phyloP scores from a whole-genome alignment of 1,284 basidiomycete species.

The Leccinum huronense region DNA sequence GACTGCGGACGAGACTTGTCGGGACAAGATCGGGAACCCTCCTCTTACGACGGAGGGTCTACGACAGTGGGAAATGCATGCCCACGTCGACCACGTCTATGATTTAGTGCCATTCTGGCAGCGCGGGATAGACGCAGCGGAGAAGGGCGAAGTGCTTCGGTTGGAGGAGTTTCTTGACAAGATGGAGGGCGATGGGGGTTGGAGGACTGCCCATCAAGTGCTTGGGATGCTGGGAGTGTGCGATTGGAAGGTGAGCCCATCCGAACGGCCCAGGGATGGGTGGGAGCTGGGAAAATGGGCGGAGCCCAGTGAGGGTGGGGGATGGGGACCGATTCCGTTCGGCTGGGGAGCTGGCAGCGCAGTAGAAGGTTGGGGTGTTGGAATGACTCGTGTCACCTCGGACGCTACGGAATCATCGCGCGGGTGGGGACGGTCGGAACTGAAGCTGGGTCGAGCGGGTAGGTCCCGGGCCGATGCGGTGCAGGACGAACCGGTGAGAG shows the following conservation, averaged over 20 bases:
- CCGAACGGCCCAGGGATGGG: constrained; percentile 8
- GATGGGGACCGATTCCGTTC: not conserved
- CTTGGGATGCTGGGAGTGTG: constrained; percentile 25
- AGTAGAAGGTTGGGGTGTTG: constrained; percentile 19
- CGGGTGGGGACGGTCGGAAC: constrained; percentile 20
- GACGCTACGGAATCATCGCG: constrained; percentile 26
- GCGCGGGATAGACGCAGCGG: constrained; percentile 50
- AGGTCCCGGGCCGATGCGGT: not conserved
- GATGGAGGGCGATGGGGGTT: constrained; percentile 35
- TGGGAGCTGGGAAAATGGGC: constrained; percentile 15
- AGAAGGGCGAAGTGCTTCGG: constrained; percentile 45
- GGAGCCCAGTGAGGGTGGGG: not conserved
- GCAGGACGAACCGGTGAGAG: constrained; percentile 5
- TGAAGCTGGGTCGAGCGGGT: constrained; percentile 1
- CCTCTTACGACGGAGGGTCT: constrained; percentile 41
- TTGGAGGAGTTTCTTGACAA: constrained; percentile 52
- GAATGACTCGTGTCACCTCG: constrained; percentile 17
- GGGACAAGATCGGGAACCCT: constrained; percentile 25
- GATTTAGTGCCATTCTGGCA: constrained; percentile 58
- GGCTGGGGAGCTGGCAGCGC: constrained; percentile 15
- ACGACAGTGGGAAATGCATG: constrained; percentile 50
- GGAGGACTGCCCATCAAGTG: constrained; percentile 30
- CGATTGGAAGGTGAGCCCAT: constrained; percentile 9
- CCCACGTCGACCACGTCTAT: constrained; percentile 46
- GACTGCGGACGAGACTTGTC: constrained; percentile 17